These are phyloP conservation scores for Lyophyllum atratum DNA, from an alignment of 768 basidiomycete species.

Conservation along the genomic window DNA sequence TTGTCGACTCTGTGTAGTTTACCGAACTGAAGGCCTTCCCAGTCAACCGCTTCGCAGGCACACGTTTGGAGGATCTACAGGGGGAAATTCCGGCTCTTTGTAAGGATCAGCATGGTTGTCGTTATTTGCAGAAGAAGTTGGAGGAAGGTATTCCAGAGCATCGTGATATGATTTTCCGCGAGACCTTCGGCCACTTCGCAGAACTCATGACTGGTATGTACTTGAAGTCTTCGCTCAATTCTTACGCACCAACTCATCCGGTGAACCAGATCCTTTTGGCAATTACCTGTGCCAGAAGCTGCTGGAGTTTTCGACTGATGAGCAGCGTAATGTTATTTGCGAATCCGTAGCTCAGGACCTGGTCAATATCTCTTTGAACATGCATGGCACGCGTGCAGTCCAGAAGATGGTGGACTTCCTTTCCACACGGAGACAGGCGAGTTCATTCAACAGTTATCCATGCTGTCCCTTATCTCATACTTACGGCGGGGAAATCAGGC, in stretches of 20 bases:
- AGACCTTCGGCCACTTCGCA: conserved; percentile 96
- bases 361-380: conserved; percentile 97
- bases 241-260: conserved; percentile 4
- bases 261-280: conserved; percentile 84
- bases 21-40: conserved; percentile 5
- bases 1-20: neutral
- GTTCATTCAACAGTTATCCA: too few relatives aligned
- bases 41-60: conserved; percentile 98
- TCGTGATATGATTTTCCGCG: conserved; percentile 98
- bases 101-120: conserved; percentile 99
- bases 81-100: conserved; percentile 94
- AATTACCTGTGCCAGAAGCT: conserved; percentile 99
- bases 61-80: conserved; percentile 91
- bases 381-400: conserved; percentile 99
- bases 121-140: conserved; percentile 98
- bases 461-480: conserved; percentile 36
- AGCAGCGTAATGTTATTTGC: conserved; percentile 95
- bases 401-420: conserved; percentile 99
- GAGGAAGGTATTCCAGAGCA: conserved; percentile 96
- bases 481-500: conserved; percentile 60
- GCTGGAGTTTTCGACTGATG: conserved; percentile 94
- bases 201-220: conserved; percentile 93
- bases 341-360: conserved; percentile 97
- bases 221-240: neutral
- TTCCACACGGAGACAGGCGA: conserved; percentile 90